These are phyloP conservation scores for Termitomyces eurrhizus DNA, from an alignment of 768 basidiomycete species.

Conservation along the genomic window DNA sequence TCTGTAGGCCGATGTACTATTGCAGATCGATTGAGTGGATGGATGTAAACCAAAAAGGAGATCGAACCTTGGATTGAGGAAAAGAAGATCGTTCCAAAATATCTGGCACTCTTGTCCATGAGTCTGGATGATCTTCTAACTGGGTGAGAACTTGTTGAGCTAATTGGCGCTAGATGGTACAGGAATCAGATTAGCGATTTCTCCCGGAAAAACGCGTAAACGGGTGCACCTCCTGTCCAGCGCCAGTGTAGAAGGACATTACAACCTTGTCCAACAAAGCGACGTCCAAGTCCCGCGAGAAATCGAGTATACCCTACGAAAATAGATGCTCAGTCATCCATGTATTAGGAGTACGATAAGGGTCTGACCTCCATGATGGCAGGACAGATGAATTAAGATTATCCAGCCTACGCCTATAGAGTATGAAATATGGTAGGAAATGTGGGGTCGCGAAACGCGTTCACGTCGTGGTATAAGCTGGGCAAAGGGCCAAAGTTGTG, in stretches of 20 bases:
- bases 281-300: conserved; percentile 92
- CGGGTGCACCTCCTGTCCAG: conserved; percentile 58
- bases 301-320: conserved; percentile 82
- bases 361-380: conserved; percentile 46
- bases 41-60: conserved; percentile 1
- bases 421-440: neutral
- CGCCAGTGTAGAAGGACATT: conserved; percentile 84
- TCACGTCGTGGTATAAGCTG: conserved; percentile 24
- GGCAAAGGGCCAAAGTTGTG: conserved; percentile 40
- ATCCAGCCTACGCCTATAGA: conserved; percentile 11
- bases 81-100: conserved; percentile 83
- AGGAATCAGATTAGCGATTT: conserved; percentile 23
- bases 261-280: conserved; percentile 90
- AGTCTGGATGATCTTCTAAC: conserved; percentile 93
- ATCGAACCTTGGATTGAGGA: conserved; percentile 76
- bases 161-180: conserved; percentile 72
- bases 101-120: conserved; percentile 96
- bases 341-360: conserved; percentile 8
- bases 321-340: conserved; percentile 20
- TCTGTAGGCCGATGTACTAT: conserved; percentile 95
- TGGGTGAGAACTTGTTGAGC: conserved; percentile 94
- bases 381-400: conserved; percentile 11
- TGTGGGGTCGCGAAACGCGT: conserved; percentile 12
- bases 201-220: conserved; percentile 9
- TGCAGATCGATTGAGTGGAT: neutral